Evolutionary conservation across 306 rosid species (phyloP), one percentile per base, ranked within the genome.

Genomic region (Lotus japonicus): DNA sequence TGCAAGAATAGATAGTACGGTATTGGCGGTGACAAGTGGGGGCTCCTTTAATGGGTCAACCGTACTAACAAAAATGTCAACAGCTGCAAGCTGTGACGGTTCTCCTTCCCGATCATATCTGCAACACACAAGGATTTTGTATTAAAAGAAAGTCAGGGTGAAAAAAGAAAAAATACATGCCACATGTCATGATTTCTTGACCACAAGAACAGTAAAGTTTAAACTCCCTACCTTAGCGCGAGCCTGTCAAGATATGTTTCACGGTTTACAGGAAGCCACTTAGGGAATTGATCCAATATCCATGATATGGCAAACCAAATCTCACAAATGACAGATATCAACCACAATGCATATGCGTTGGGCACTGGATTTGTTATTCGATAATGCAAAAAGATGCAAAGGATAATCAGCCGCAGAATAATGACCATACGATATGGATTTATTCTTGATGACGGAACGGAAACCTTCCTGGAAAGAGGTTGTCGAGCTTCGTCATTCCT

Each of bases 31-130:
- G 65, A 94, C 97, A 69, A 94, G 92, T 14, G 98, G 98, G 14
- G 98, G 98, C 81, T 94, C 98, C 83, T 92, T 92, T 70, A 88
- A 77, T 15, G 98, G 98, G 65, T 92, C 98, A 0, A 92, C 98
- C 4, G 98, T 94, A 79, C 98, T 94, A 76, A 94, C 98, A 74
- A 94, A 94, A 53, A 94, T 88, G 74, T 94, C 98, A 31, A 94
- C 96, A 17, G 97, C 96, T 49, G 98, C 97, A 58, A 94, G 83
- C 52, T 88, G 96, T 26, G 98, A 88, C 5, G 97, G 83, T 74
- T 94, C 98, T 64, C 98, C 98, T 78, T 90, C 98, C 52, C 80
- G 85, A 58, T 94, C 98, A 82, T 94, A 94, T 81, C 98, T 92
- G 82, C 58, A 51, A 79, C n/a, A 41, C 79, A 66, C 19, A 77